These are phyloP conservation scores for Lodderomyces jiufengensis DNA, from an alignment of 1,139 yeast genomes.

Conservation along the genomic window DNA sequence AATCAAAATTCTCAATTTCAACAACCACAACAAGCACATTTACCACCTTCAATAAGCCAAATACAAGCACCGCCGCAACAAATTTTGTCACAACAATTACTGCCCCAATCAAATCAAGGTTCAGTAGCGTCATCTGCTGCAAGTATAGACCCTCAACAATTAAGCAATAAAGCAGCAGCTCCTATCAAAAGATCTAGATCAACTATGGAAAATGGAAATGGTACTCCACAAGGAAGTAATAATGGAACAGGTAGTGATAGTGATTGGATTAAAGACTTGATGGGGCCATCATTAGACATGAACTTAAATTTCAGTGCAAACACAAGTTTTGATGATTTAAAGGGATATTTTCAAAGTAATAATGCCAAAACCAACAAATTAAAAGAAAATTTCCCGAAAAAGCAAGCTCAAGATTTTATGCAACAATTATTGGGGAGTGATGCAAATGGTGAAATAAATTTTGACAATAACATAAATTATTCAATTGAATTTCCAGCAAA, in stretches of 20 bases:
- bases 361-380: not conserved
- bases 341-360: constrained; percentile 11
- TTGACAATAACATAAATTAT: constrained; percentile 8
- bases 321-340: constrained; percentile 12
- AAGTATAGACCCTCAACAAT: constrained; percentile 8
- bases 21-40: constrained; percentile 6
- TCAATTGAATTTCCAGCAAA: constrained; percentile 12
- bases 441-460: not conserved
- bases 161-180: constrained; percentile 4
- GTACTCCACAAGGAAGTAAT: constrained; percentile 10
- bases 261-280: constrained; percentile 69
- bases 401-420: constrained; percentile 10
- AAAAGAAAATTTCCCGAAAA: constrained; percentile 6
- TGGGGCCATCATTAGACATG: constrained; percentile 55
- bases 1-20: constrained; percentile 7
- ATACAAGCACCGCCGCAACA: constrained; percentile 1
- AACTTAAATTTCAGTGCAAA: constrained; percentile 13
- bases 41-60: constrained; percentile 6
- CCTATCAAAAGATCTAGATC: constrained; percentile 2
- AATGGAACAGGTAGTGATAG: constrained; percentile 23
- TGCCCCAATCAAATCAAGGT: constrained; percentile 8
- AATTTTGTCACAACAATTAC: constrained; percentile 3
- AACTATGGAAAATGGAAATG: constrained; percentile 7
- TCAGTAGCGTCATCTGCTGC: constrained; percentile 7
- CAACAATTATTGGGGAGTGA: constrained; percentile 8